Conservation (phyloP, 2,329 filamentous ascomycete species). For the Fusarium bulbicola region DNA sequence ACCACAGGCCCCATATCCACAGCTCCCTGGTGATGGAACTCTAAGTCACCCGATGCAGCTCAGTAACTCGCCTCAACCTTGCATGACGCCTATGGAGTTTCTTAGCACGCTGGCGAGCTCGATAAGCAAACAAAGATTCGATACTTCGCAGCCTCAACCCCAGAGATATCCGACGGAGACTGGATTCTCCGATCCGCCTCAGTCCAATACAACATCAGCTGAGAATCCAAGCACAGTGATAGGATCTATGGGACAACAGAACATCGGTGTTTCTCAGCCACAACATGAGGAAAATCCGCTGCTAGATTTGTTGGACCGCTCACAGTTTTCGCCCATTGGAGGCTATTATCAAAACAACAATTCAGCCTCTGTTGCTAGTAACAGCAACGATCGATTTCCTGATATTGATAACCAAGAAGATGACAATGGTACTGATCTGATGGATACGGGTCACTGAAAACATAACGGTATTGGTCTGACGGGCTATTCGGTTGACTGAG, state of each 20-base stretch:
- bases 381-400: no score
- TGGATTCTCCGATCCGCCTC: no score
- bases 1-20: background rate
- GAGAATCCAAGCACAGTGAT: background rate
- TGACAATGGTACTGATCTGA: fast-evolving
- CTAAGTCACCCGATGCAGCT: fast-evolving
- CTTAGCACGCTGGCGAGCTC: background rate
- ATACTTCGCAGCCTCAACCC: background rate
- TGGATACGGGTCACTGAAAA: no score
- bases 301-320: fast-evolving
- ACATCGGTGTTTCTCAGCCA: fast-evolving
- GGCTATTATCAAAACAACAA: no score
- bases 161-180: background rate
- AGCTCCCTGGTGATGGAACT: no score
- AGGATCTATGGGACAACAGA: background rate
- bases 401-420: background rate
- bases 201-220: fast-evolving
- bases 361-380: no score
- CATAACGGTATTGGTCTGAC: no score
- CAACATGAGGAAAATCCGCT: fast-evolving
- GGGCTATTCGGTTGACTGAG: background rate
- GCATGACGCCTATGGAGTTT: background rate
- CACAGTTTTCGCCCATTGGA: no score
- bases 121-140: background rate
- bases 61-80: background rate